A percentile compares a stretch with the other conserved stretches of the same genome.
phyloP scores from a whole-genome alignment of 345 rosid species.

The Dipteronia sinensis region DNA sequence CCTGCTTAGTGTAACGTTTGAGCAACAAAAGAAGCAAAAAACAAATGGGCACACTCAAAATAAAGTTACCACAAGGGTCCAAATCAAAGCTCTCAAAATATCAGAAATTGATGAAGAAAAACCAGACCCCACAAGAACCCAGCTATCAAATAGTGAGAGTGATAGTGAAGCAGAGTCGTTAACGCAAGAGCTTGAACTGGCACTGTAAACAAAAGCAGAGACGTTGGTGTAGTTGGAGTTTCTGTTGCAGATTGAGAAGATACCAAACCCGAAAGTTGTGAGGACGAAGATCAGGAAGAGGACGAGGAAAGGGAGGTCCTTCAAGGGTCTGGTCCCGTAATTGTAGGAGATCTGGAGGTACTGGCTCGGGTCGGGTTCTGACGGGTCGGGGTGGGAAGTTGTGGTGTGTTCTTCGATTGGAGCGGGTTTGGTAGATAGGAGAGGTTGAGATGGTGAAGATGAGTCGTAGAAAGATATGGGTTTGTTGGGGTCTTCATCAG shows the following conservation, averaged over 20 bases:
- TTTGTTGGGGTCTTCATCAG: conserved; percentile 51
- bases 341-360: conserved; percentile 89
- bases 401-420: conserved; percentile 42
- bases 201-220: conserved; percentile 59
- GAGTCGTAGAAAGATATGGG: conserved; percentile 43
- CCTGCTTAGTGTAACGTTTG: conserved; percentile 79
- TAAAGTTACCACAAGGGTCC: conserved; percentile 69
- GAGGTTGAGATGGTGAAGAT: conserved; percentile 62
- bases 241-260: conserved; percentile 64
- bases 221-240: conserved; percentile 51
- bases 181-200: conserved; percentile 59
- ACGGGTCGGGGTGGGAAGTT: conserved; percentile 25
- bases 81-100: conserved; percentile 49
- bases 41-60: conserved; percentile 75
- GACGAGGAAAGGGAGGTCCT: conserved; percentile 72
- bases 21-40: conserved; percentile 66
- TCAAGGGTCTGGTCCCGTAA: conserved; percentile 72
- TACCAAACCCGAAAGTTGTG: conserved; percentile 74
- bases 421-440: conserved; percentile 51
- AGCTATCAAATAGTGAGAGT: not conserved
- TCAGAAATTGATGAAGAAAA: conserved; percentile 36
- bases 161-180: conserved; percentile 28
- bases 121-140: conserved; percentile 24
- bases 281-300: conserved; percentile 61
- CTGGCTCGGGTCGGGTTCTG: conserved; percentile 66